Evolutionary conservation across 805 yeast genomes (phyloP).

Genomic region (Lipomyces sp.): DNA sequence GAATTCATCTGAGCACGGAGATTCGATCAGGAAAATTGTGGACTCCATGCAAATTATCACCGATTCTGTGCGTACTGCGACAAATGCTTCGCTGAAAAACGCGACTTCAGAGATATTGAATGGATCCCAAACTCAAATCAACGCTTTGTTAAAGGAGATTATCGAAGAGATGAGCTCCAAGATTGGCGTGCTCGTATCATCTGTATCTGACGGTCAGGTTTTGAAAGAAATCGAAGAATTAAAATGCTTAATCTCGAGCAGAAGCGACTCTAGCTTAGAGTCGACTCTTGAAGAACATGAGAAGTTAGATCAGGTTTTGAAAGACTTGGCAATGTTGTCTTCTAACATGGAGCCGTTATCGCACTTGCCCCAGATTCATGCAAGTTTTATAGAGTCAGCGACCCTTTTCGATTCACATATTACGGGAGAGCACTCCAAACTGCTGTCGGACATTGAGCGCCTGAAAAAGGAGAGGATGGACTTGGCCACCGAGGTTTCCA

Average conservation of each 20-base stretch:
- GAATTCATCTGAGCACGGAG: no score
- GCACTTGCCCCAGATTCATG: conserved; percentile 11
- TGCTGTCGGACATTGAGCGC: conserved; percentile 23
- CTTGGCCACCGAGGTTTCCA: conserved; percentile 30
- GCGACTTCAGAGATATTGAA: no score
- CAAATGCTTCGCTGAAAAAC: no score
- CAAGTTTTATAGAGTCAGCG: conserved; percentile 13
- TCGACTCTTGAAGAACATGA: conserved; percentile 11
- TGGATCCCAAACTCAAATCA: no score
- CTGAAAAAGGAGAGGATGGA: conserved; percentile 28
- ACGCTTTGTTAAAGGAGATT: no score
- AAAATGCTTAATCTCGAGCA: neutral
- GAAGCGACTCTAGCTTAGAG: conserved; percentile 9
- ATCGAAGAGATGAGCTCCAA: no score
- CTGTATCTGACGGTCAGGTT: no score
- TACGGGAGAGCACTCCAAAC: conserved; percentile 17
- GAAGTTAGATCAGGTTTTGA: conserved; percentile 19
- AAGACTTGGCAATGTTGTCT: conserved; percentile 6
- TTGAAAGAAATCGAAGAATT: conserved; percentile 6
- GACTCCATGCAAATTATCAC: no score
- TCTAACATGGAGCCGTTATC: conserved; percentile 15
- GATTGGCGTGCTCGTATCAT: no score
- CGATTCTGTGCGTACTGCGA: no score
- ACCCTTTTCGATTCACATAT: conserved; percentile 29
- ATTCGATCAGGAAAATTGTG: no score